phyloP scores from a whole-genome alignment of 106 monocot genomes.

The Posidonia australis region DNA sequence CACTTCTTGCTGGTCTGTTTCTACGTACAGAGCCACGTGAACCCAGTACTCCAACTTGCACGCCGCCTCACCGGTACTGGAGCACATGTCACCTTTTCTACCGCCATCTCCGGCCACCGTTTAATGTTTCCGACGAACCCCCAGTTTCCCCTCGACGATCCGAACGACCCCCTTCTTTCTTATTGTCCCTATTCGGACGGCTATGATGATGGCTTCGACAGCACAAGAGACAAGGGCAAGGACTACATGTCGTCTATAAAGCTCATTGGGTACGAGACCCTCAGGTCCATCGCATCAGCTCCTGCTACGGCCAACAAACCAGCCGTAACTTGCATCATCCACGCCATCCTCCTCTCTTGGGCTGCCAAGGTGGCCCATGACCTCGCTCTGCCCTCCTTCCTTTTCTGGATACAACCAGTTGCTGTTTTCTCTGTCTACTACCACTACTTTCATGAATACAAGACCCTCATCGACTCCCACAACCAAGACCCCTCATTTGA shows the following conservation, averaged over 20 bases:
- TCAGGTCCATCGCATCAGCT: constrained; percentile 1
- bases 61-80: constrained; percentile 1
- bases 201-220: constrained; percentile 28
- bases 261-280: background rate
- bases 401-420: constrained; percentile 20
- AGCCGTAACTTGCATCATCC: constrained; percentile 15
- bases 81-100: constrained; percentile 15
- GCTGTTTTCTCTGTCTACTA: constrained; percentile 17
- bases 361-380: constrained; percentile 4
- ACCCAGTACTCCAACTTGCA: constrained; percentile 15
- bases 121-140: constrained; percentile 10
- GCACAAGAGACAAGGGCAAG: background rate
- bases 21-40: constrained; percentile 14
- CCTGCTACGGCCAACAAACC: background rate
- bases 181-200: constrained; percentile 53
- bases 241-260: constrained; percentile 9
- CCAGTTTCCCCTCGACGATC: background rate
- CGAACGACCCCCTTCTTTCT: constrained; percentile 13
- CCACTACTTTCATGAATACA: constrained; percentile 17
- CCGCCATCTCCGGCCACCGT: constrained; percentile 15
- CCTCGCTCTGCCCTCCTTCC: constrained; percentile 3
- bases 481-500: constrained; percentile 1
- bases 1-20: constrained; percentile 20
- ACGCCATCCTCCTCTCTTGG: constrained; percentile 20
- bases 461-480: constrained; percentile 1